Evolutionary conservation across 805 yeast species (phyloP), one percentile per base, ranked within the genome.

Genomic region (Barnettozyma californica): DNA sequence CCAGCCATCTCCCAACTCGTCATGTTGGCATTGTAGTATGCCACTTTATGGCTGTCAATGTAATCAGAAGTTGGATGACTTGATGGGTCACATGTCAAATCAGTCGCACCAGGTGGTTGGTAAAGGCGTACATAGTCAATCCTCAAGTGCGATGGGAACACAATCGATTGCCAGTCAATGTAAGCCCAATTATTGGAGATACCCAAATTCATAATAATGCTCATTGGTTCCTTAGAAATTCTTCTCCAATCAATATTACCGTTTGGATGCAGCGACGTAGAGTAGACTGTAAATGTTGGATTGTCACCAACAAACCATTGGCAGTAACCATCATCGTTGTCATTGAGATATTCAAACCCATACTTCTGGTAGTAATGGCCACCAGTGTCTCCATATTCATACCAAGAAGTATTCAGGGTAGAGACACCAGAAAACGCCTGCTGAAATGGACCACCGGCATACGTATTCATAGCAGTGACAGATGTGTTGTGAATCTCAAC

Each of bases 241-340:
- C 66, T 59, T 55, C 81, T 68, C 73, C 73, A 70, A n/a, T 70
- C 76, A 46, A 76, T 56, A 53, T 76, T 75, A 36, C 81, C 81
- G 58, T 73, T 68, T 19, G 80, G 80, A 41, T 70, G 71, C 49
- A 75, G 63, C 1, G 78, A 72, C 25, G 64, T 57, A 1, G 76
- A 65, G 49, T 68, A 63, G 19, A 74, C 56, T 1, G 78, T 75
- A 29, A 72, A 65, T 1, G 80, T 74, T 21, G 79, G 76, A 40
- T 70, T 65, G 43, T 66, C 66, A 11, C 80, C 80, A 26, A 75
- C 71, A 52, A 72, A 65, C 57, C 74, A 73, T 1, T 77, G 75
- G 18, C 51, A 44, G 38, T 57, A 59, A 26, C 52, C 51, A 34
- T 60, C 54, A 27, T 45, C 45, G 21, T 45, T 43, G 26, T 63